Evolutionary conservation across 2,329 filamentous ascomycete genomes (phyloP).

Genomic region (Raffaelea deltoideospora): DNA sequence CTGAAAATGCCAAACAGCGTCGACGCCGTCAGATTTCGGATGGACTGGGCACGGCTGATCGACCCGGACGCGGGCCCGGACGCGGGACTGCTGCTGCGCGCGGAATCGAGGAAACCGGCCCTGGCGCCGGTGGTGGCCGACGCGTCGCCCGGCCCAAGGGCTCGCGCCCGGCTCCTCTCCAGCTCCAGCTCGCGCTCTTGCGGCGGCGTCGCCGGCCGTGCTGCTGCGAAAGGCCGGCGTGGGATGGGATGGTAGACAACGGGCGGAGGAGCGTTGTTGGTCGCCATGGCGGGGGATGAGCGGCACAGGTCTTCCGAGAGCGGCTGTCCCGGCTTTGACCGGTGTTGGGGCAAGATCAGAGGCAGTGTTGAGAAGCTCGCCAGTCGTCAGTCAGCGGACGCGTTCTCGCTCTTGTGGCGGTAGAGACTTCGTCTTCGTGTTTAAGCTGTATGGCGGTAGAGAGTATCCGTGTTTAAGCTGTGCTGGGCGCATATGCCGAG

Average conservation of each 20-base stretch:
- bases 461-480: no score
- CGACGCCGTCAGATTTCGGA: conserved; percentile 74
- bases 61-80: neutral
- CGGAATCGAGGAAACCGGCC: neutral
- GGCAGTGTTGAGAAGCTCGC: no score
- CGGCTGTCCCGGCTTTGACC: no score
- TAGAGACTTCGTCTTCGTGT: no score
- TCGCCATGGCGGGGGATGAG: neutral
- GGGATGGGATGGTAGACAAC: neutral
- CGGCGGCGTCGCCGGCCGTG: neutral
- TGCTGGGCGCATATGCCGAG: no score
- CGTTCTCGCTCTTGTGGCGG: no score
- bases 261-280: neutral
- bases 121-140: neutral
- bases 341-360: no score
- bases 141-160: neutral
- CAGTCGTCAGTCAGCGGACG: no score
- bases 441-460: no score
- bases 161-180: neutral
- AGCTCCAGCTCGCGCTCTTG: neutral
- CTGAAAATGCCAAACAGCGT: conserved; percentile 88
- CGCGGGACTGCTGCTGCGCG: neutral
- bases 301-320: no score
- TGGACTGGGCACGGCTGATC: conserved; percentile 56
- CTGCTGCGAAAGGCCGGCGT: neutral